Conservation (phyloP, 495 filamentous ascomycete genomes). For the Hypoxylon fragiforme region DNA sequence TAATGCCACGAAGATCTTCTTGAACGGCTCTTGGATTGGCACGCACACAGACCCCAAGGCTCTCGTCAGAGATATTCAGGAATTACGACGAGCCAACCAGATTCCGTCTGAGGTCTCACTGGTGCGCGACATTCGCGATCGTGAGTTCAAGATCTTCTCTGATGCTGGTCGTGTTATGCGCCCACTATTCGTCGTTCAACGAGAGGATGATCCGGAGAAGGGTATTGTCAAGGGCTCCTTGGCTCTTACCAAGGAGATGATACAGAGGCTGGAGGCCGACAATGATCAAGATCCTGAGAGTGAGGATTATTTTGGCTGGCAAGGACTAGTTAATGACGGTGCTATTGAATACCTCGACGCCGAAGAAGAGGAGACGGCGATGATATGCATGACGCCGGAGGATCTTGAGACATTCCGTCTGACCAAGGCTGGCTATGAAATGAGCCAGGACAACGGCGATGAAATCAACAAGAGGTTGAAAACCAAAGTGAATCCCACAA, state of each 20-base stretch:
- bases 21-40: constrained; percentile 98
- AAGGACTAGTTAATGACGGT: constrained; percentile 76
- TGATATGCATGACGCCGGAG: constrained; percentile 99
- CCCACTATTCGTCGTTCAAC: constrained; percentile 80
- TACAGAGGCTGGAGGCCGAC: constrained; percentile 63
- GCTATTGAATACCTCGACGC: constrained; percentile 95
- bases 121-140: constrained; percentile 90
- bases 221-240: constrained; percentile 74
- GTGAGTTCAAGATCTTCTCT: constrained; percentile 98
- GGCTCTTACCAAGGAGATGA: constrained; percentile 80
- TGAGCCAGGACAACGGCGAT: constrained; percentile 47
- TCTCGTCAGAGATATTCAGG: constrained; percentile 74
- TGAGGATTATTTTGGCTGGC: constrained; percentile 79
- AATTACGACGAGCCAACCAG: constrained; percentile 73
- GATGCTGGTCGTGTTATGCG: constrained; percentile 94
- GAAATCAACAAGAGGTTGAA: constrained; percentile 76
- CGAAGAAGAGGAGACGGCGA: constrained; percentile 96
- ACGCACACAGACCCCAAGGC: constrained; percentile 80
- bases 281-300: constrained; percentile 59
- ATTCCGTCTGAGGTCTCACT: constrained; percentile 90
- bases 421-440: constrained; percentile 52
- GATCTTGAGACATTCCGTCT: constrained; percentile 74
- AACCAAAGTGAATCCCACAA: constrained; percentile 76
- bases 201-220: constrained; percentile 67
- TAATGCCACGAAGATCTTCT: constrained; percentile 94